A percentile compares a stretch with the other conserved stretches of the same genome.
These are phyloP conservation scores for Scedosporium minutisporum DNA, from an alignment of 2,329 filamentous ascomycete species.

Conservation along the genomic window DNA sequence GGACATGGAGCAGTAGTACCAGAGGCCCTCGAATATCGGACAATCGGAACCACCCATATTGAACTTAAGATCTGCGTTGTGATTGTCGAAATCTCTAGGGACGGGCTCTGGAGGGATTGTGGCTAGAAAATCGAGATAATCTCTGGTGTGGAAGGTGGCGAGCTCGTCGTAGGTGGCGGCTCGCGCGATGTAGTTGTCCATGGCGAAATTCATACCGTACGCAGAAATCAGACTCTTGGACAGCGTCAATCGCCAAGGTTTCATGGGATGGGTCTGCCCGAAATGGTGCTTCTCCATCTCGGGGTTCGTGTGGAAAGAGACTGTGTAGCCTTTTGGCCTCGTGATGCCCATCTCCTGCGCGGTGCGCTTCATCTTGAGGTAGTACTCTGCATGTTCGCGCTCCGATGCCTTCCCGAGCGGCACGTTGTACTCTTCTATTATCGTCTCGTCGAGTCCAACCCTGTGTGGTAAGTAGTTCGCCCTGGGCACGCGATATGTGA, in stretches of 20 bases:
- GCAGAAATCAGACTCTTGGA: conserved; percentile 91
- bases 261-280: conserved; percentile 95
- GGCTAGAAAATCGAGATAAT: conserved; percentile 84
- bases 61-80: conserved; percentile 59
- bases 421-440: conserved; percentile 42
- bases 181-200: conserved; percentile 86
- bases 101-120: conserved; percentile 57
- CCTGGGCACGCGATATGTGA: conserved; percentile 44
- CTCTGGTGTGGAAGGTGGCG: conserved; percentile 72
- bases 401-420: conserved; percentile 42
- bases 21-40: conserved; percentile 91
- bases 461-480: conserved; percentile 52
- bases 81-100: conserved; percentile 55
- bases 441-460: conserved; percentile 39
- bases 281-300: conserved; percentile 96
- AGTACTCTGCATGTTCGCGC: conserved; percentile 46
- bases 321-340: conserved; percentile 74
- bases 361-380: conserved; percentile 46
- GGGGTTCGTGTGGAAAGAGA: conserved; percentile 93
- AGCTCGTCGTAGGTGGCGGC: conserved; percentile 83
- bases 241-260: conserved; percentile 91
- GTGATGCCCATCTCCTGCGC: conserved; percentile 60
- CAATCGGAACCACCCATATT: conserved; percentile 89
- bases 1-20: conserved; percentile 90
- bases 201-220: conserved; percentile 91